phyloP scores from a whole-genome alignment of 306 rosid genomes.

The Hippophae gyantsensis region DNA sequence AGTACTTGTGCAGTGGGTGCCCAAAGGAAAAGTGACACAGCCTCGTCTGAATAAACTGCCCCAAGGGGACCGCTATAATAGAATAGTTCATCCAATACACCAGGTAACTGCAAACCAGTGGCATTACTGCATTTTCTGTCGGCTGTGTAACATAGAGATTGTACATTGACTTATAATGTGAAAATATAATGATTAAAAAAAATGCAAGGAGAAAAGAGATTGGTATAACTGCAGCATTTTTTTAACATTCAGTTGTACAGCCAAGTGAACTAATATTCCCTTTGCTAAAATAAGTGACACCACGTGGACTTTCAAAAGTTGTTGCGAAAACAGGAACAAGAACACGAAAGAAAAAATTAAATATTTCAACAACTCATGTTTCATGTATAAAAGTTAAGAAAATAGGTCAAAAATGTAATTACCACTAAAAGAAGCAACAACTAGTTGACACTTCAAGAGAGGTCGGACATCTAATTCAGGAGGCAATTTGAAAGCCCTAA shows the following conservation, averaged over 20 bases:
- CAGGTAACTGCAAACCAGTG: slow-evolving; percentile 89
- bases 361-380: slow-evolving; percentile 1
- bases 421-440: slow-evolving; percentile 52
- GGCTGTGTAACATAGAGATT: slow-evolving; percentile 40
- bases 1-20: slow-evolving; percentile 94
- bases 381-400: not conserved
- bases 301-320: not conserved
- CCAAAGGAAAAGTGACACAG: slow-evolving; percentile 76
- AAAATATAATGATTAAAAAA: not conserved
- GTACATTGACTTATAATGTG: slow-evolving; percentile 3
- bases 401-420: slow-evolving; percentile 16
- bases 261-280: too few species aligned
- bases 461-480: slow-evolving; percentile 39
- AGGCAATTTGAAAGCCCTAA: slow-evolving; percentile 51
- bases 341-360: not conserved
- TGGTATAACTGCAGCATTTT: not conserved
- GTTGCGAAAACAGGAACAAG: not conserved
- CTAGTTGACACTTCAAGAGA: slow-evolving; percentile 73
- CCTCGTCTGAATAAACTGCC: slow-evolving; percentile 55
- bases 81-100: slow-evolving; percentile 81
- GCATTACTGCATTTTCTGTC: slow-evolving; percentile 49
- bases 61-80: slow-evolving; percentile 80
- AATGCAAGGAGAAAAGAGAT: not conserved
- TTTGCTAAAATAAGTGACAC: too few species aligned
- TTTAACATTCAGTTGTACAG: not conserved